Evolutionary conservation across 768 basidiomycete genomes (phyloP).

Genomic region (Chalciporus piperatus): DNA sequence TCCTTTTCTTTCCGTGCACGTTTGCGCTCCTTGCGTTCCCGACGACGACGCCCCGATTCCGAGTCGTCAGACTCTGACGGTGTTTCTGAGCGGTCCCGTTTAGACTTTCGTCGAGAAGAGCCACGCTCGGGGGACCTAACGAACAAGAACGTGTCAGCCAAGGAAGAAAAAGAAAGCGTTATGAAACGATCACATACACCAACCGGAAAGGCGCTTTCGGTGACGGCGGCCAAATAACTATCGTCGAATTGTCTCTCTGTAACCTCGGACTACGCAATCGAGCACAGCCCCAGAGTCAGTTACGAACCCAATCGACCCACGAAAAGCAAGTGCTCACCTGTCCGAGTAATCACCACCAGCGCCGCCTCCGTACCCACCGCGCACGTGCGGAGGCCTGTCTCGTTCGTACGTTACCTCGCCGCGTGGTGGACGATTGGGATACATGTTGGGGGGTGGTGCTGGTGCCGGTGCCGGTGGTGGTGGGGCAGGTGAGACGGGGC

Average conservation of each 20-base stretch:
- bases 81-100: slow-evolving; percentile 49
- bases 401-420: slow-evolving; percentile 17
- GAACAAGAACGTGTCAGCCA: background rate
- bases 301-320: background rate
- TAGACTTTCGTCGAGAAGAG: slow-evolving; percentile 53
- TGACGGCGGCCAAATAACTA: slow-evolving; percentile 80
- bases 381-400: slow-evolving; percentile 27
- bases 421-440: slow-evolving; percentile 37
- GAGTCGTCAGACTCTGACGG: slow-evolving; percentile 45
- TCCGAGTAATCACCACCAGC: slow-evolving; percentile 56
- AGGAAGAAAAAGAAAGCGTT: background rate
- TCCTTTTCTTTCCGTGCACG: slow-evolving; percentile 49
- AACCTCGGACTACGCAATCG: slow-evolving; percentile 54
- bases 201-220: slow-evolving; percentile 64
- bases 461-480: slow-evolving; percentile 18
- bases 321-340: slow-evolving; percentile 43
- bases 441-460: slow-evolving; percentile 51
- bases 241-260: slow-evolving; percentile 56
- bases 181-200: slow-evolving; percentile 40
- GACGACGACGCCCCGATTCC: slow-evolving; percentile 58
- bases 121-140: slow-evolving; percentile 58
- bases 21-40: slow-evolving; percentile 60
- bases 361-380: slow-evolving; percentile 32
- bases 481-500: slow-evolving; percentile 39
- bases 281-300: background rate